These are phyloP conservation scores for Phytophthora sp. DNA, from an alignment of 352 stramenopile genomes.

Conservation along the genomic window DNA sequence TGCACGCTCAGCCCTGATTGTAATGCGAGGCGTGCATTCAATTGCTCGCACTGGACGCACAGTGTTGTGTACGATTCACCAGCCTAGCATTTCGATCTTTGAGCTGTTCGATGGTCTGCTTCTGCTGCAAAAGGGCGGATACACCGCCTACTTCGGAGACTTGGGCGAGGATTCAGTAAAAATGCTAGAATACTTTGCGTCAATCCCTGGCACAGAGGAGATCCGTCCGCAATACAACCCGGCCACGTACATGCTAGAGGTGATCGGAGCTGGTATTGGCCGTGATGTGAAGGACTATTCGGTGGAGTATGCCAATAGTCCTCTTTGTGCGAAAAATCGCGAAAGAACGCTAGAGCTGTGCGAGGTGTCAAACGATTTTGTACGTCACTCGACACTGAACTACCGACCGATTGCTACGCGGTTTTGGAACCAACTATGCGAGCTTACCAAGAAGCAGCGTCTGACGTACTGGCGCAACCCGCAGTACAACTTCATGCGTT, in stretches of 20 bases:
- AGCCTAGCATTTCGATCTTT: constrained; percentile 90
- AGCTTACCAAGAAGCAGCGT: constrained; percentile 43
- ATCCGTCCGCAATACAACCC: constrained; percentile 87
- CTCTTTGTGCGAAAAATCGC: constrained; percentile 33
- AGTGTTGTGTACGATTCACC: constrained; percentile 76
- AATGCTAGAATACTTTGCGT: constrained; percentile 88
- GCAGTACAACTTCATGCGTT: constrained; percentile 53
- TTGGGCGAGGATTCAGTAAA: constrained; percentile 74
- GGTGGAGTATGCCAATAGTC: constrained; percentile 52
- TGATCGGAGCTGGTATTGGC: constrained; percentile 76
- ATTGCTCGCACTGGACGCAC: constrained; percentile 87
- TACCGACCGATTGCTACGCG: constrained; percentile 46
- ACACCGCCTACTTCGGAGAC: constrained; percentile 88
- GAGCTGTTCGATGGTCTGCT: constrained; percentile 92
- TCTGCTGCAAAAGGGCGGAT: constrained; percentile 75
- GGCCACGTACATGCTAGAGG: constrained; percentile 91
- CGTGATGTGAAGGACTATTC: constrained; percentile 68
- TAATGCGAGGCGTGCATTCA: constrained; percentile 86
- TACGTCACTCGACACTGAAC: constrained; percentile 52
- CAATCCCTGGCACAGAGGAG: constrained; percentile 62
- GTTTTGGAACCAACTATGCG: constrained; percentile 48
- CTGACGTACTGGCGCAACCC: constrained; percentile 62
- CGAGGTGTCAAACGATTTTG: constrained; percentile 28
- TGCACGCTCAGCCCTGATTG: constrained; percentile 79
- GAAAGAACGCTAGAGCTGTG: constrained; percentile 26